Conservation (phyloP, 2,329 filamentous ascomycete genomes). For the Cephalotrichum gorgonifer region DNA sequence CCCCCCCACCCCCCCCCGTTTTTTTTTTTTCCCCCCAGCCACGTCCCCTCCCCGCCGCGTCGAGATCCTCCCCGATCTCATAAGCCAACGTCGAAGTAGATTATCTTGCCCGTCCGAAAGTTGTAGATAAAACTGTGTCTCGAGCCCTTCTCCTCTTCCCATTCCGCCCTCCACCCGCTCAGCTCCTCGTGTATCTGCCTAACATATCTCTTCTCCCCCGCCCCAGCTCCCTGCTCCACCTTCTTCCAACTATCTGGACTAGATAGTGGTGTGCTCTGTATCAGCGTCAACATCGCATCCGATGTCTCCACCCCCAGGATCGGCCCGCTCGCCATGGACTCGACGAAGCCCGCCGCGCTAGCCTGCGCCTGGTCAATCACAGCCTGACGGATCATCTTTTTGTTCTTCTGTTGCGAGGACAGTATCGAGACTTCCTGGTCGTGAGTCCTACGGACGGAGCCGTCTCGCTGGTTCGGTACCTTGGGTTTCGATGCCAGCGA, state of each 20-base stretch:
- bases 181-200: slow-evolving; percentile 74
- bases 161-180: slow-evolving; percentile 48
- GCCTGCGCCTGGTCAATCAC: slow-evolving; percentile 71
- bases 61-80: background rate
- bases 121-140: slow-evolving; percentile 85
- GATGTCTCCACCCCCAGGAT: slow-evolving; percentile 83
- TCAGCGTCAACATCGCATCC: slow-evolving; percentile 68
- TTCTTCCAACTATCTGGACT: slow-evolving; percentile 77
- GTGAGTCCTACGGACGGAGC: slow-evolving; percentile 20
- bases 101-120: slow-evolving; percentile 71
- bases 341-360: slow-evolving; percentile 50
- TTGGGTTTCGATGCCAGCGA: slow-evolving; percentile 39
- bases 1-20: too few relatives aligned
- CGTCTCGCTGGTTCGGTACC: slow-evolving; percentile 14
- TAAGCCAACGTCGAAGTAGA: slow-evolving; percentile 66
- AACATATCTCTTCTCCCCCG: slow-evolving; percentile 72
- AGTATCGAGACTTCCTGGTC: slow-evolving; percentile 77
- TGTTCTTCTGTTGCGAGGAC: slow-evolving; percentile 69
- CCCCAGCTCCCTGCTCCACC: slow-evolving; percentile 67
- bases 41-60: background rate
- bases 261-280: slow-evolving; percentile 63
- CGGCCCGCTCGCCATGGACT: slow-evolving; percentile 64
- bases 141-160: slow-evolving; percentile 39
- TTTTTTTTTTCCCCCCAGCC: background rate
- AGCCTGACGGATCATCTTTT: slow-evolving; percentile 77